Evolutionary conservation across 192 early-diverging fungal genomes (phyloP).

Genomic region (Umbelopsis vinacea): DNA sequence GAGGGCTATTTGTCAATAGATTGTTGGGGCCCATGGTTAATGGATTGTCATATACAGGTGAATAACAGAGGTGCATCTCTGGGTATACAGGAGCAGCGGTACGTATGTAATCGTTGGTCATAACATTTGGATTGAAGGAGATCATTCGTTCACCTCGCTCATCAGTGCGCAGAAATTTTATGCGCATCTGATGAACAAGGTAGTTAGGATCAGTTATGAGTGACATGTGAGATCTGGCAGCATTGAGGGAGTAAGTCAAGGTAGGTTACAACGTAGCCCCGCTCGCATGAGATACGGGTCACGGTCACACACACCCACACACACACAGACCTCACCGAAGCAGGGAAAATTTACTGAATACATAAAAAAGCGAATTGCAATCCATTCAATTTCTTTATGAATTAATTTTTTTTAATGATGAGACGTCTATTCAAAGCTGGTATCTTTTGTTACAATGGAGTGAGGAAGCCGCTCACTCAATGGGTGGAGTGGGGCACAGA

Average conservation of each 20-base stretch:
- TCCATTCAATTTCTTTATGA: too few species aligned
- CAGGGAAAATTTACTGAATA: too few species aligned
- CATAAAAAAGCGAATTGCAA: too few species aligned
- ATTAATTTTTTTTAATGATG: too few species aligned
- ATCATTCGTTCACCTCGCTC: constrained; percentile 79
- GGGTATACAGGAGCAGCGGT: constrained; percentile 59
- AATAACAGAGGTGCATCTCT: constrained; percentile 64
- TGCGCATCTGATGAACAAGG: constrained; percentile 77
- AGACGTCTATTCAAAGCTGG: too few species aligned
- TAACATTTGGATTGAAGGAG: constrained; percentile 60
- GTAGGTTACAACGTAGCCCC: background rate
- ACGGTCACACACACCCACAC: too few species aligned
- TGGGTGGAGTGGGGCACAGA: too few species aligned
- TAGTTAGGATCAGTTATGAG: constrained; percentile 72
- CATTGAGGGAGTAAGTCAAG: background rate
- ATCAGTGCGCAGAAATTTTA: constrained; percentile 73
- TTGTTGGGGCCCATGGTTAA: constrained; percentile 31
- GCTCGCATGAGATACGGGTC: background rate
- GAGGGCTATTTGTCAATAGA: constrained; percentile 33
- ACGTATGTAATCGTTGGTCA: constrained; percentile 66
- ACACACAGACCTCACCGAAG: too few species aligned
- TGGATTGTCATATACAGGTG: constrained; percentile 52
- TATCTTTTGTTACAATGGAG: too few species aligned
- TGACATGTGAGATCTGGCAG: constrained; percentile 55
- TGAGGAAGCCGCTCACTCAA: too few species aligned